Conservation (phyloP, 495 filamentous ascomycete genomes). For the Aspergillus bertholletiae region DNA sequence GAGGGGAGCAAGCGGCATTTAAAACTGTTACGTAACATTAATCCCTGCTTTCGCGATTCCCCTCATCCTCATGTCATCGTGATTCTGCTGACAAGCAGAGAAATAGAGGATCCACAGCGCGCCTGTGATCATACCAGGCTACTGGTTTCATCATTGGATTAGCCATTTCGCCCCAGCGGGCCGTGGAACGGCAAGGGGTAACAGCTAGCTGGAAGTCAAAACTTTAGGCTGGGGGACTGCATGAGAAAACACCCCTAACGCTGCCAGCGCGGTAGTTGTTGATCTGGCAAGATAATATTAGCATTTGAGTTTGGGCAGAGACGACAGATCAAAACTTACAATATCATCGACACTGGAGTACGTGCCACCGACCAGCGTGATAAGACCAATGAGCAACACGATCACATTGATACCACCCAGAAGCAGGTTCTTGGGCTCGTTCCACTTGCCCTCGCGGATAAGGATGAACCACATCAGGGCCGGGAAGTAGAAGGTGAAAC, state of each 20-base stretch:
- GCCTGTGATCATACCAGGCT: not conserved
- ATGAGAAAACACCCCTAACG: constrained; percentile 45
- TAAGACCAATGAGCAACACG: constrained; percentile 25
- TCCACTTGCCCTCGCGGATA: constrained; percentile 37
- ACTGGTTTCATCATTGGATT: not conserved
- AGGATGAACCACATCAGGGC: constrained; percentile 63
- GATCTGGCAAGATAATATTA: constrained; percentile 22
- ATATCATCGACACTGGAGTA: constrained; percentile 56
- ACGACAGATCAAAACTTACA: constrained; percentile 34
- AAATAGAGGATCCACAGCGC: not conserved
- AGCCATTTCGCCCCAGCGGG: not conserved
- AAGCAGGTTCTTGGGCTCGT: constrained; percentile 26
- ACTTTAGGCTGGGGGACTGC: constrained; percentile 9
- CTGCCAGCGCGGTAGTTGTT: constrained; percentile 36
- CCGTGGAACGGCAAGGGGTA: not conserved
- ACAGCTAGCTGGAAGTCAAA: not conserved
- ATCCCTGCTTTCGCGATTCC: not conserved
- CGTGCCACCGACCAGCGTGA: constrained; percentile 43
- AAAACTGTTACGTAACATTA: not conserved
- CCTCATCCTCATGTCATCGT: not conserved
- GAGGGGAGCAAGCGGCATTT: not conserved
- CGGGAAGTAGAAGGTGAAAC: constrained; percentile 64
- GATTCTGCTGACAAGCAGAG: not conserved
- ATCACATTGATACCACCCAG: constrained; percentile 20
- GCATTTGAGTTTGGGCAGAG: not conserved